phyloP scores from a whole-genome alignment of 2,329 filamentous ascomycete genomes.

The Stachybotrys chlorohalonatus region DNA sequence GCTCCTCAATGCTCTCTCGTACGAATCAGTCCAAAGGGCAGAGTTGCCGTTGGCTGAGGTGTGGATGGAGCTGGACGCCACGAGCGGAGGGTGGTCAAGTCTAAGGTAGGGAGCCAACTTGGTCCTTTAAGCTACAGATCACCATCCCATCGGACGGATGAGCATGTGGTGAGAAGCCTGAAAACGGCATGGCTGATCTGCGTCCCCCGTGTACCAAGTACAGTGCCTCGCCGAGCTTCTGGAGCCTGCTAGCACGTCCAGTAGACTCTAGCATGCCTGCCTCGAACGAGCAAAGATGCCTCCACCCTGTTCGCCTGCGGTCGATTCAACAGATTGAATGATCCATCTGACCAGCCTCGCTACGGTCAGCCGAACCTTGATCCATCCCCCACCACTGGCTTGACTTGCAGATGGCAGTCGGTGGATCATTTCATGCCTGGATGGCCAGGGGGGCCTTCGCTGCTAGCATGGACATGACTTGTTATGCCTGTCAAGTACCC shows the following conservation, averaged over 20 bases:
- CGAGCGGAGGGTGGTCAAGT: too few relatives aligned
- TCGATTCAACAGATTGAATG: background rate
- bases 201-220: too few relatives aligned
- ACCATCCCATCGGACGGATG: too few relatives aligned
- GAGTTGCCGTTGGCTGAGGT: background rate
- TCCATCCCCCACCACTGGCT: background rate
- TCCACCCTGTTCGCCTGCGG: background rate
- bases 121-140: too few relatives aligned
- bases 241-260: too few relatives aligned
- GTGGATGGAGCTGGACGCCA: background rate
- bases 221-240: too few relatives aligned
- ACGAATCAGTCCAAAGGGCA: background rate
- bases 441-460: background rate
- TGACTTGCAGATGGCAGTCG: background rate
- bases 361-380: background rate
- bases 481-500: too few relatives aligned
- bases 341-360: background rate
- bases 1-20: background rate
- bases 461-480: too few relatives aligned
- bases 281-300: background rate
- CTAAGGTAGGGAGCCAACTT: too few relatives aligned
- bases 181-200: too few relatives aligned
- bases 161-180: too few relatives aligned
- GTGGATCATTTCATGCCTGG: background rate
- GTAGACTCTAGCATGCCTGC: too few relatives aligned